Evolutionary conservation across 2,329 filamentous ascomycete species (phyloP), one percentile per base, ranked within the genome.

Genomic region (Penicillium sp.): DNA sequence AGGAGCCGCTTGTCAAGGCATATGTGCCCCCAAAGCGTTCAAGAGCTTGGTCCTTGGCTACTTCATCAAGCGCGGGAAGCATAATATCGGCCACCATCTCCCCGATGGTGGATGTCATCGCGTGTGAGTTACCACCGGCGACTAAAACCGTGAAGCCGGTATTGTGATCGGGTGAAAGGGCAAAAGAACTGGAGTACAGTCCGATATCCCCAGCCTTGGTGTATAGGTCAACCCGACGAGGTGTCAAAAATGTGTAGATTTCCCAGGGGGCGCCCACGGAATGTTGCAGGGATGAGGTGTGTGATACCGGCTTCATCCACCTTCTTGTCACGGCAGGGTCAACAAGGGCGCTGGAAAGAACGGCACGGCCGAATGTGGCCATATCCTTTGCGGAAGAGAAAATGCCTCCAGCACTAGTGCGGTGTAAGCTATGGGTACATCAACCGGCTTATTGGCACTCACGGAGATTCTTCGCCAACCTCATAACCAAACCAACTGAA

Each of bases 221-320:
- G 49, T 68, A 70, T 6, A 68, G 44, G 15, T 69, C 64, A 7
- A 68, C 58, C 3, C 48, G 31, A 2, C 68, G 61, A 13, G 60
- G 57, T 3, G 52, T 23, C 7, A 55, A 36, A 34, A 64, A 61
- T 10, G 60, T 62, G 19, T 60, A 49, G 40, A 80, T 72, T 15
- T 79, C 78, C 78, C 78, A 81, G 1, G 79, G 79, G 29, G 73
- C 72, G 7, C 77, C 75, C 1, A 79, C 68, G 1, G 72, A 71
- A 11, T 74, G 71, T 39, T 65, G 58, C 0, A 76, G 61, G 33
- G 76, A 75, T 5, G 77, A 70, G 0, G 74, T 76, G 25, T 76
- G 68, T 3, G 70, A 63, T 0, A 64, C 60, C 0, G 79, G 78
- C 50, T 78, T 78, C 21, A 81, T 67, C 79, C 79, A 81, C 34